Evolutionary conservation across 805 yeast species (phyloP), one percentile per base, ranked within the genome.

Genomic region (Candida germanica): DNA sequence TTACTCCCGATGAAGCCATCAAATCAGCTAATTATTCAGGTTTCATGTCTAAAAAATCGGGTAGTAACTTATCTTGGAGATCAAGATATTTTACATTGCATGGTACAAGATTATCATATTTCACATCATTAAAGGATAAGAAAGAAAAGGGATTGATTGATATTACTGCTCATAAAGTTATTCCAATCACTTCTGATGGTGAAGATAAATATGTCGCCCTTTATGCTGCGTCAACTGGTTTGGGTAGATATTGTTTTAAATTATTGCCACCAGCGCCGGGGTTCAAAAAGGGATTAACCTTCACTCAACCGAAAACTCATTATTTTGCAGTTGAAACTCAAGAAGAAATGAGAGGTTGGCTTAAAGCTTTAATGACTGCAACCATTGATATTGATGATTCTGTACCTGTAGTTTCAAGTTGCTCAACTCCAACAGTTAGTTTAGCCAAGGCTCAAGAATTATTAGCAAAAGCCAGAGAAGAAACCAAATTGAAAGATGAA

Each of bases 181-280:
- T 87, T 17, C 94, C 96, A 1, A 57, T 67, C n/a, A 58, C 54
- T 41, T 52, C 69, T 2, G 72, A 66, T 21, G 54, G 58, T 3
- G 70, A 65, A 12, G 97, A 89, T 61, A 86, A 83, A 55, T 71
- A 85, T 37, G 80, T 87, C 25, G 86, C 96, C 0, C 62, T 91
- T 31, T 86, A 86, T 58, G 97, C 98, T 0, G 93, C 96, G 0
- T 80, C 91, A 21, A 83, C 95, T 3, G 96, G 97, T 6, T 82
- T 85, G 29, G 98, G 98, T n/a, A 73, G 95, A 26, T 86, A 79
- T 55, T 87, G 96, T 52, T 91, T 93, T 69, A 89, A 89, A 59
- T 58, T 93, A 9, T 78, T 89, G 3, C 99, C 99, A 7, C 99
- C 99, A 0, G 95, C 95, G 2, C 98, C 98, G 0, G 99, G 99